Conservation (phyloP, 371 early-diverging fungal species). For the Blakeslea trispora region DNA sequence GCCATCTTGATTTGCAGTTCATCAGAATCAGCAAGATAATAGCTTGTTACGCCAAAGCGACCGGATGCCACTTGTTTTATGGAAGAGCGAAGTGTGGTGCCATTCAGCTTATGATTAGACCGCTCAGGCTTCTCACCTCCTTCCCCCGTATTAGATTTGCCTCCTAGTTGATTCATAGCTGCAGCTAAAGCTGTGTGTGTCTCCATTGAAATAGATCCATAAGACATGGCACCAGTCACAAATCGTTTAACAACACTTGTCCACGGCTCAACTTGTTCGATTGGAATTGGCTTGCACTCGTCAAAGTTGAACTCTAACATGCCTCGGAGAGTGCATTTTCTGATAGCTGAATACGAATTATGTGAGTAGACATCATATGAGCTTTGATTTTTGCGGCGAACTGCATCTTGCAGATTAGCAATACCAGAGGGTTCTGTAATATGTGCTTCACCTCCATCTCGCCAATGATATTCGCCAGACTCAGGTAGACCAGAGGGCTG, state of each 20-base stretch:
- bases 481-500: constrained; percentile 75
- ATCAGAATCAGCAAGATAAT: constrained; percentile 91
- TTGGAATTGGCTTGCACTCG: constrained; percentile 71
- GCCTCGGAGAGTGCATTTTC: constrained; percentile 93
- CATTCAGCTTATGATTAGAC: constrained; percentile 67
- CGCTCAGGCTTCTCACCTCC: constrained; percentile 95
- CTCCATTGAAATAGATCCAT: constrained; percentile 95
- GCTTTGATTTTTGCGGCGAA: constrained; percentile 84
- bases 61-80: constrained; percentile 98
- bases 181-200: constrained; percentile 90
- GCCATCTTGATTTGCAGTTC: constrained; percentile 99
- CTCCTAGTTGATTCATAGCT: constrained; percentile 95
- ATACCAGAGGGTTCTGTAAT: constrained; percentile 89
- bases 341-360: constrained; percentile 79
- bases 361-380: constrained; percentile 86
- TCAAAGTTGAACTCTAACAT: constrained; percentile 88
- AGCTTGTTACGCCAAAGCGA: constrained; percentile 95
- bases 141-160: constrained; percentile 97
- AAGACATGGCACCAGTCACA: constrained; percentile 99
- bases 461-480: constrained; percentile 96
- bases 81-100: constrained; percentile 84
- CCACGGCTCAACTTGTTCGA: constrained; percentile 98
- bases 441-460: constrained; percentile 89
- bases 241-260: constrained; percentile 92
- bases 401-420: constrained; percentile 93